These are phyloP conservation scores for Acanthamoeba royreba DNA, from an alignment of 208 protist genomes.

Conservation along the genomic window DNA sequence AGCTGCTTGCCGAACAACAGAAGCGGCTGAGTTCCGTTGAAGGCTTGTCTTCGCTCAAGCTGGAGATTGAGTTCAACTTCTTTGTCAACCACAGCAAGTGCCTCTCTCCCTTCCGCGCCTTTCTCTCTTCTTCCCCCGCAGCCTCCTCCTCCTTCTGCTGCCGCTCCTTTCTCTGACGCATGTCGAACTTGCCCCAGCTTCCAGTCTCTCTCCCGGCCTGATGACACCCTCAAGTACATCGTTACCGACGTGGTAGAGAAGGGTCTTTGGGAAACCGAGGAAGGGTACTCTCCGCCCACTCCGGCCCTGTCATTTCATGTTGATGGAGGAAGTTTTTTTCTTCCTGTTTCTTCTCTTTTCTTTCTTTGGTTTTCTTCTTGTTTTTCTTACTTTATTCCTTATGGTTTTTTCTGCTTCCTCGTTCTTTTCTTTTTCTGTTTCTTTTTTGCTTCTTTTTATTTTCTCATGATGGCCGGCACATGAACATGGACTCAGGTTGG, in stretches of 20 bases:
- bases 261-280: not conserved
- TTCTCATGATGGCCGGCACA: no score
- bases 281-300: no score
- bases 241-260: not conserved
- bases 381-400: not conserved
- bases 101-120: not conserved
- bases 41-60: not conserved
- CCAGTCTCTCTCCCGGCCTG: not conserved
- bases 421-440: not conserved
- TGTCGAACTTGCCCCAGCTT: not conserved
- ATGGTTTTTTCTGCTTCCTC: not conserved
- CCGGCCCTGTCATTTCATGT: no score
- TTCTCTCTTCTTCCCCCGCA: not conserved
- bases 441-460: no score
- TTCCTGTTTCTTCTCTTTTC: not conserved
- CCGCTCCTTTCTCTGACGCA: not conserved
- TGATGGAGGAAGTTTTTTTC: no score
- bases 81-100: not conserved
- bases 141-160: not conserved
- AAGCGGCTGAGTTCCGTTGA: not conserved
- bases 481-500: no score
- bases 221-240: not conserved
- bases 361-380: not conserved
- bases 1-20: not conserved
- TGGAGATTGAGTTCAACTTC: not conserved